Evolutionary conservation across 108 stramenopile species (phyloP).

Genomic region (Nitzschia sp.): DNA sequence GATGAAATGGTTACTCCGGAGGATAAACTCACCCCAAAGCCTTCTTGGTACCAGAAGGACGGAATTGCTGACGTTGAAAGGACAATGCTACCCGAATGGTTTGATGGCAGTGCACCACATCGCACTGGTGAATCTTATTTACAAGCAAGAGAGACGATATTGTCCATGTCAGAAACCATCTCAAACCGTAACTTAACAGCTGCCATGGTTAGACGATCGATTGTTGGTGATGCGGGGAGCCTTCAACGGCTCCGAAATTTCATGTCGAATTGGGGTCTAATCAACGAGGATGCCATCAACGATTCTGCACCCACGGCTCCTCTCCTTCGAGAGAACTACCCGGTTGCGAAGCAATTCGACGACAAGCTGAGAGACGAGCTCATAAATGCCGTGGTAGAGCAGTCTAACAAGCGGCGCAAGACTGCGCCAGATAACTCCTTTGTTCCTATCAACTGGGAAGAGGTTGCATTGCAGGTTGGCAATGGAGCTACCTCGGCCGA

Average conservation of each 20-base stretch:
- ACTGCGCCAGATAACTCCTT: neutral
- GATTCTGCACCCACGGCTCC: slow-evolving; percentile 77
- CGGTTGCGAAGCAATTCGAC: slow-evolving; percentile 30
- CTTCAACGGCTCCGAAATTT: slow-evolving; percentile 69
- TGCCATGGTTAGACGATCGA: slow-evolving; percentile 63
- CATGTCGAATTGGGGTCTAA: slow-evolving; percentile 60
- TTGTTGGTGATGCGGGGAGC: slow-evolving; percentile 83
- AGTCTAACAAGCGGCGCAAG: slow-evolving; percentile 40
- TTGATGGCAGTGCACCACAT: slow-evolving; percentile 74
- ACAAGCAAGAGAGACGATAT: slow-evolving; percentile 56
- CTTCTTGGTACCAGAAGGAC: slow-evolving; percentile 74
- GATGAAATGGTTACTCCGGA: slow-evolving; percentile 52
- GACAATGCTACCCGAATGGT: slow-evolving; percentile 82
- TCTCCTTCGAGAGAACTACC: slow-evolving; percentile 39
- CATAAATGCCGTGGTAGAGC: slow-evolving; percentile 38
- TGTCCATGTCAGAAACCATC: slow-evolving; percentile 55
- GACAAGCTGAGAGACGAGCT: slow-evolving; percentile 22
- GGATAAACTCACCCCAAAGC: slow-evolving; percentile 34
- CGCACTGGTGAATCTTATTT: slow-evolving; percentile 65
- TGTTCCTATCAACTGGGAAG: slow-evolving; percentile 63
- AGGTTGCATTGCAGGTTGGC: slow-evolving; percentile 59
- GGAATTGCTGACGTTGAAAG: slow-evolving; percentile 68
- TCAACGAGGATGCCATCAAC: slow-evolving; percentile 69
- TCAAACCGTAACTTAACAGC: slow-evolving; percentile 62
- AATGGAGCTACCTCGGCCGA: slow-evolving; percentile 52